Evolutionary conservation across 352 stramenopile genomes (phyloP).

Genomic region (Phytopythium chamaehyphon): DNA sequence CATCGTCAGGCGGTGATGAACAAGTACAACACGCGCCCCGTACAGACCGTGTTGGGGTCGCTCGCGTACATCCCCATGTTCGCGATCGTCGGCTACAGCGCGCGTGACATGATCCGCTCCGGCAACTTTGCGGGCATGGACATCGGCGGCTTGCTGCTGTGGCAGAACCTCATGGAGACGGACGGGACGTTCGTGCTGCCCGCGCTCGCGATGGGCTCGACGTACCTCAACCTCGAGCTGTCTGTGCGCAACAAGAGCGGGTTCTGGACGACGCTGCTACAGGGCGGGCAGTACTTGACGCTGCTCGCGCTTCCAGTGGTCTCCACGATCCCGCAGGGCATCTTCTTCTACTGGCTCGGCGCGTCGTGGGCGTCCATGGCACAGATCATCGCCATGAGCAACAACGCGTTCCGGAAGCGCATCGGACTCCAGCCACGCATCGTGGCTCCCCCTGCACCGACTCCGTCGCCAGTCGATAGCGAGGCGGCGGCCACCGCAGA

Average conservation of each 20-base stretch:
- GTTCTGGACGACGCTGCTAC: slow-evolving; percentile 37
- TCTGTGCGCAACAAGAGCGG: slow-evolving; percentile 40
- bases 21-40: slow-evolving; percentile 69
- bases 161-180: slow-evolving; percentile 59
- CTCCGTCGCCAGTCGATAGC: slow-evolving; percentile 5
- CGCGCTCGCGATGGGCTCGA: slow-evolving; percentile 43
- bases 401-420: slow-evolving; percentile 56
- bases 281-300: slow-evolving; percentile 45
- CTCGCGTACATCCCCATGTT: slow-evolving; percentile 73
- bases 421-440: slow-evolving; percentile 51
- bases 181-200: slow-evolving; percentile 63
- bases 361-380: slow-evolving; percentile 63
- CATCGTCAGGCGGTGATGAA: slow-evolving; percentile 45
- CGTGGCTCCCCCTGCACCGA: slow-evolving; percentile 13
- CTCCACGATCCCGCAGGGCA: slow-evolving; percentile 50
- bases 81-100: slow-evolving; percentile 68
- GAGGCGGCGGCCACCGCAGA: not conserved
- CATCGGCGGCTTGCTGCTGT: slow-evolving; percentile 55
- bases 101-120: slow-evolving; percentile 71
- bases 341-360: slow-evolving; percentile 83
- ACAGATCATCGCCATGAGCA: slow-evolving; percentile 57
- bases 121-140: slow-evolving; percentile 60
- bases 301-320: slow-evolving; percentile 53
- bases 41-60: slow-evolving; percentile 60
- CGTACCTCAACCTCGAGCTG: slow-evolving; percentile 65